A percentile compares a stretch with the other conserved stretches of the same genome.
phyloP scores from a whole-genome alignment of 306 rosid species.

The Carpinus fangiana region DNA sequence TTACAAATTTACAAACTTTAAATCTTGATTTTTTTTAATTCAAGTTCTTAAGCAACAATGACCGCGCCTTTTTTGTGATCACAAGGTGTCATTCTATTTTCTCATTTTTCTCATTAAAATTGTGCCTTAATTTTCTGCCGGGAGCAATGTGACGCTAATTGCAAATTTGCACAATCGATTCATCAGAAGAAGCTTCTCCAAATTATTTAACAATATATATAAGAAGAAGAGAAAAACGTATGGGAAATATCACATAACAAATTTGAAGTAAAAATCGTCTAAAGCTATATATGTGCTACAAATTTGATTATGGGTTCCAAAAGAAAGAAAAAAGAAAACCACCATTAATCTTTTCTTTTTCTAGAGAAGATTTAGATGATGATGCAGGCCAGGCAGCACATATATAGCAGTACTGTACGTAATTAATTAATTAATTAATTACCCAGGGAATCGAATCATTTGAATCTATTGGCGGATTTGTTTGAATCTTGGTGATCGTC shows the following conservation, averaged over 20 bases:
- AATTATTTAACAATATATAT: too few relatives aligned
- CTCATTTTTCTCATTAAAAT: too few relatives aligned
- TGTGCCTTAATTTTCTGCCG: too few relatives aligned
- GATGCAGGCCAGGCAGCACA: background rate
- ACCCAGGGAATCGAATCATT: background rate
- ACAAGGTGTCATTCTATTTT: too few relatives aligned
- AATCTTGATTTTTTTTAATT: too few relatives aligned
- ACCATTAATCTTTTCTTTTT: background rate
- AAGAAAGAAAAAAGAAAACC: background rate
- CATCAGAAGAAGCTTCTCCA: too few relatives aligned
- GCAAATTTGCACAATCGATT: too few relatives aligned
- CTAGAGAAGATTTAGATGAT: background rate
- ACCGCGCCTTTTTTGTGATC: too few relatives aligned
- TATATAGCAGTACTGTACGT: background rate
- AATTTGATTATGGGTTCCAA: background rate
- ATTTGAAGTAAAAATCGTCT: background rate
- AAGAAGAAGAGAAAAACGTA: too few relatives aligned
- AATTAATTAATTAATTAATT: background rate
- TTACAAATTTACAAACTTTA: too few relatives aligned
- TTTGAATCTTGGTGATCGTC: constrained; percentile 6
- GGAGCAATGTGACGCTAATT: too few relatives aligned
- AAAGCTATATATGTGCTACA: background rate
- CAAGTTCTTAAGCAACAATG: too few relatives aligned
- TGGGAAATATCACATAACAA: background rate
- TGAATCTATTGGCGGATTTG: background rate